Percentiles rank a stretch among this genome's conserved stretches.
phyloP scores from a whole-genome alignment of 1,284 basidiomycete genomes.

The Schizopora paradoxa region DNA sequence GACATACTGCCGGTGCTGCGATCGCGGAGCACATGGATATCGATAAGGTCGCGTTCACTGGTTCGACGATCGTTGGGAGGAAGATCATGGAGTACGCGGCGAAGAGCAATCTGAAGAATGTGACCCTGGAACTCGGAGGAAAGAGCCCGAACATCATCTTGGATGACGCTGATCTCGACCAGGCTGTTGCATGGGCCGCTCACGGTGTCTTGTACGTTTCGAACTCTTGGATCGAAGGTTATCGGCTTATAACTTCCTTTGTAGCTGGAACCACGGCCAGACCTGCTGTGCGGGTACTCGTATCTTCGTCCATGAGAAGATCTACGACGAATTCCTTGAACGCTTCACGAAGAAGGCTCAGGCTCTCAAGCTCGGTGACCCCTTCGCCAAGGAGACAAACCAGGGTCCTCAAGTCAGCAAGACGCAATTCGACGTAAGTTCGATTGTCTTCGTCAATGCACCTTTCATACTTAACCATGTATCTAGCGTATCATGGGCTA shows the following conservation, averaged over 20 bases:
- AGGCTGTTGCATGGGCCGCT: slow-evolving; percentile 77
- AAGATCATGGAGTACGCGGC: slow-evolving; percentile 82
- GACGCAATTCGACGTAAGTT: slow-evolving; percentile 53
- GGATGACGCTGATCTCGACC: slow-evolving; percentile 69
- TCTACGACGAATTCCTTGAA: slow-evolving; percentile 77
- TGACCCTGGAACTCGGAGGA: slow-evolving; percentile 90
- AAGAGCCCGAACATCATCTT: slow-evolving; percentile 83
- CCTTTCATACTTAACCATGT: slow-evolving; percentile 9
- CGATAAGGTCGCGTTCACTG: slow-evolving; percentile 74
- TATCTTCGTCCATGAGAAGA: slow-evolving; percentile 77
- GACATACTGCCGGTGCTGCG: slow-evolving; percentile 60
- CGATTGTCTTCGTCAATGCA: slow-evolving; percentile 5
- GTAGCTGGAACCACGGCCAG: slow-evolving; percentile 77
- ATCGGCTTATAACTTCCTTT: background rate
- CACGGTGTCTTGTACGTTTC: slow-evolving; percentile 71
- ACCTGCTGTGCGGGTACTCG: slow-evolving; percentile 83
- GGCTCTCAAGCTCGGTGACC: slow-evolving; percentile 69
- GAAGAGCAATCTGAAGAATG: slow-evolving; percentile 81
- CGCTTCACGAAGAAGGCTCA: slow-evolving; percentile 55
- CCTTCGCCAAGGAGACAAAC: slow-evolving; percentile 65
- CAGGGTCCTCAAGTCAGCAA: slow-evolving; percentile 90
- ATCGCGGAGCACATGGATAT: slow-evolving; percentile 60
- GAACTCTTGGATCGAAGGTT: background rate
- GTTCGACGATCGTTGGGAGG: slow-evolving; percentile 75
- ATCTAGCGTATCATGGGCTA: slow-evolving; percentile 77